These are phyloP conservation scores for Stentor roeselii DNA, from an alignment of 73 alveolate species.

Conservation along the genomic window DNA sequence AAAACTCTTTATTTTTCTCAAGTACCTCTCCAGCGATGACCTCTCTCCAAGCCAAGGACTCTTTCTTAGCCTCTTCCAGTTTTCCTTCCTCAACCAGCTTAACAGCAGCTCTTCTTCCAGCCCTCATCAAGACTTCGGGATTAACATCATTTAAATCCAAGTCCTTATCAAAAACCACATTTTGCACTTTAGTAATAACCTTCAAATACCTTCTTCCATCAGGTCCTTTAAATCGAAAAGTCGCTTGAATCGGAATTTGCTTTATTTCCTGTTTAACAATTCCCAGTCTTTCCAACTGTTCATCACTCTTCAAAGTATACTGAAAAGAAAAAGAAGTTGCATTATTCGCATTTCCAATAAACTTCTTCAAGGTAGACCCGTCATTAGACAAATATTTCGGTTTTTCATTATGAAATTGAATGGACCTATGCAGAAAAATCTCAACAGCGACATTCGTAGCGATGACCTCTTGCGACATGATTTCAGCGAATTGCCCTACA, in stretches of 20 bases:
- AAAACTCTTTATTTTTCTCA: neutral
- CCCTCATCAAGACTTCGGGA: slow-evolving; percentile 61
- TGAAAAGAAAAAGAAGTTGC: slow-evolving; percentile 77
- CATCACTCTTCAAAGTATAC: slow-evolving; percentile 63
- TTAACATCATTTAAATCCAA: slow-evolving; percentile 69
- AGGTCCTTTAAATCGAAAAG: slow-evolving; percentile 54
- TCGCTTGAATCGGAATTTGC: slow-evolving; percentile 72
- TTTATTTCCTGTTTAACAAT: slow-evolving; percentile 53
- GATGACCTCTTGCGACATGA: slow-evolving; percentile 67
- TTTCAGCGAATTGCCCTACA: slow-evolving; percentile 72
- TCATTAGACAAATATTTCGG: slow-evolving; percentile 46
- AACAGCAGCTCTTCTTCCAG: slow-evolving; percentile 82
- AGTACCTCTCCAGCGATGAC: neutral
- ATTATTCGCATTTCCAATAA: slow-evolving; percentile 81
- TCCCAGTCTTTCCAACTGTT: slow-evolving; percentile 48
- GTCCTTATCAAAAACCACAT: slow-evolving; percentile 60
- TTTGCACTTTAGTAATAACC: slow-evolving; percentile 55
- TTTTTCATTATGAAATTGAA: slow-evolving; percentile 67
- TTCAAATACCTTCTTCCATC: slow-evolving; percentile 78
- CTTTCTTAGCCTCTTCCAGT: slow-evolving; percentile 58
- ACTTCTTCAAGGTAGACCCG: slow-evolving; percentile 52
- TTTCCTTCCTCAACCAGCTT: slow-evolving; percentile 68
- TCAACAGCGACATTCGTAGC: slow-evolving; percentile 76
- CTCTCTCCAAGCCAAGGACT: slow-evolving; percentile 26
- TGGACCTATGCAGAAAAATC: slow-evolving; percentile 71